Conservation (phyloP, 177 flowering plant species). For the Vitis hybrid region DNA sequence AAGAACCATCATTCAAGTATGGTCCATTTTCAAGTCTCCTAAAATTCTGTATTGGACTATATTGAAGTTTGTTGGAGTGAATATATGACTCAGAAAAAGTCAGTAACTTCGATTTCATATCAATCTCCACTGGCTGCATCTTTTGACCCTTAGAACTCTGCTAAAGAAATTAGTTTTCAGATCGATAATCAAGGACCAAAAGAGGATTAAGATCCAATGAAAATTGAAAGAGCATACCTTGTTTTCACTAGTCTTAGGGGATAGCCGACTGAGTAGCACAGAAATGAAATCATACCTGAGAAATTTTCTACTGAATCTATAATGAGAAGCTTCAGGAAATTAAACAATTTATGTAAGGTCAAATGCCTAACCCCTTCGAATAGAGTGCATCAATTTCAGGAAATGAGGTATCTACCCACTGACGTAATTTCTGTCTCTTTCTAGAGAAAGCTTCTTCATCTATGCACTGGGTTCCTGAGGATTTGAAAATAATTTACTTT, state of each 20-base stretch:
- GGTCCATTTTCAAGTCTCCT: constrained; percentile 12
- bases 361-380: constrained; percentile 50
- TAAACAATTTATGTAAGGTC: not conserved
- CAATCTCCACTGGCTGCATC: constrained; percentile 6
- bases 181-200: constrained; percentile 1
- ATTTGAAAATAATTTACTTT: not conserved
- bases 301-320: constrained; percentile 18
- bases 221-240: constrained; percentile 31
- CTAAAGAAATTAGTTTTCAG: constrained; percentile 10
- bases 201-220: not conserved
- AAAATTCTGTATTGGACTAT: constrained; percentile 10
- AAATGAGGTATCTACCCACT: constrained; percentile 35
- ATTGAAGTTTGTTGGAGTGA: constrained; percentile 11
- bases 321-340: constrained; percentile 7
- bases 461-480: constrained; percentile 25
- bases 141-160: constrained; percentile 20
- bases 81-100: constrained; percentile 17
- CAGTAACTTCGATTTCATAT: constrained; percentile 13
- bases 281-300: constrained; percentile 58
- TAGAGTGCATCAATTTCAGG: constrained; percentile 32
- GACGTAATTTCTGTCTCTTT: constrained; percentile 57
- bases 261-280: constrained; percentile 52
- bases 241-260: constrained; percentile 34
- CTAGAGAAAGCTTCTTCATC: constrained; percentile 37
- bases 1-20: constrained; percentile 11